Evolutionary conservation across 306 rosid species (phyloP), one percentile per base, ranked within the genome.

Genomic region (Urtica urens): DNA sequence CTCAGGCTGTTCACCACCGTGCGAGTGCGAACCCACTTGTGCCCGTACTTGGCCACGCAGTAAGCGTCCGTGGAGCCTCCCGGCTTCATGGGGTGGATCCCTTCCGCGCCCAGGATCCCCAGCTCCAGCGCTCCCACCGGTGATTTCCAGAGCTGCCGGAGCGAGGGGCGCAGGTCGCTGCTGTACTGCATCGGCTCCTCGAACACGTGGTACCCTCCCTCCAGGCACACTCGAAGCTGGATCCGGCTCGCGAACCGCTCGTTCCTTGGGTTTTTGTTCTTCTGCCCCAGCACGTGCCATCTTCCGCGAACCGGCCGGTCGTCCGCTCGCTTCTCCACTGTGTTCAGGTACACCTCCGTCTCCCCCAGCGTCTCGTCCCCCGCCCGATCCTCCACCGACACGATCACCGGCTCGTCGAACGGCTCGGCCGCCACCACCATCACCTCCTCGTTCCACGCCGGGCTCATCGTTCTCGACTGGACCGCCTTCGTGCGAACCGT

Each of bases 131-230:
- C 55, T 14, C 97, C 97, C 27, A 90, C 81, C 44, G 83, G 16
- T 11, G 76, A 51, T 72, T 90, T 90, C 94, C 94, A 81, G 0
- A 90, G 82, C 53, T 23, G 81, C 68, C 59, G 84, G 10, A 75
- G 54, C 10, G 87, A 59, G 16, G 97, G 95, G 25, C 85, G 75
- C 28, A 90, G 87, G 73, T 90, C 97, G 16, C 94, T 83, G 23
- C 97, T 90, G 53, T 81, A 84, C 53, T 81, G 69, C 69, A 87
- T 77, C 10, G 97, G 82, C 72, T 84, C 94, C 43, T 90, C 95
- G 34, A 90, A 74, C 34, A 90, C 97, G 56, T 90, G 97, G 71
- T 84, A 90, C 37, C 97, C 97, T 51, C 97, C 97, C 18, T 90
- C 97, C 33, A 81, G 95, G 49, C 61, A 79, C 11, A 79, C 39